Conservation (phyloP, 2,329 filamentous ascomycete species). For the Colletotrichum agaves region DNA sequence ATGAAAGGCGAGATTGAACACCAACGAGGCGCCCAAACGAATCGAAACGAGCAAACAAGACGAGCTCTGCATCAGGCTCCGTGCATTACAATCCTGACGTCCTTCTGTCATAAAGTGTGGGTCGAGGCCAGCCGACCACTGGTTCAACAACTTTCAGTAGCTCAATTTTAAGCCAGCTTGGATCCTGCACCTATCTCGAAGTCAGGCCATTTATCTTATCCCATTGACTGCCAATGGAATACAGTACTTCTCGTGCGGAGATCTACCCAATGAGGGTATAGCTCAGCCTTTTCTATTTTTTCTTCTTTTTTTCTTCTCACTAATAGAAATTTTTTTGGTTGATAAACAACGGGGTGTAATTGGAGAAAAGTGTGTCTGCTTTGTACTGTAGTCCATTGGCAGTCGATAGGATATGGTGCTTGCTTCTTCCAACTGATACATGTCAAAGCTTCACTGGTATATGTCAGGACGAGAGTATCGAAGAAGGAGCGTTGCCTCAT, state of each 20-base stretch:
- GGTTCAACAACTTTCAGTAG: not conserved
- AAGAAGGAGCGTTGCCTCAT: too few species aligned
- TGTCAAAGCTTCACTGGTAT: not conserved
- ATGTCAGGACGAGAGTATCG: too few species aligned
- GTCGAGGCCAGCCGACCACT: not conserved
- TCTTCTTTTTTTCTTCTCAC: too few species aligned
- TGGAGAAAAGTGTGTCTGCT: too few species aligned
- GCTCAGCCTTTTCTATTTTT: too few species aligned
- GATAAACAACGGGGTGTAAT: too few species aligned
- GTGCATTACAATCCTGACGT: not conserved
- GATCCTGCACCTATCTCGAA: not conserved
- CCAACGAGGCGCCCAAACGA: not conserved
- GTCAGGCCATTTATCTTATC: conserved; percentile 3
- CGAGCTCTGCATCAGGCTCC: not conserved
- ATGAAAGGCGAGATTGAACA: not conserved
- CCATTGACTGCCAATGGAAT: too few species aligned
- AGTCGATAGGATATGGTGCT: too few species aligned
- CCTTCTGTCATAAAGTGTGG: conserved; percentile 5
- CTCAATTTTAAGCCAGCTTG: conserved; percentile 2
- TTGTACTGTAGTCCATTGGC: too few species aligned
- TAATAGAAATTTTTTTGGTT: too few species aligned
- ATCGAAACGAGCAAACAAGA: not conserved
- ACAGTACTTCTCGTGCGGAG: too few species aligned
- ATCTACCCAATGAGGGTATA: too few species aligned
- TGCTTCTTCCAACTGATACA: conserved; percentile 4